Conservation (phyloP, 139 green algal genomes). For the Diplosphaera chodatii region DNA sequence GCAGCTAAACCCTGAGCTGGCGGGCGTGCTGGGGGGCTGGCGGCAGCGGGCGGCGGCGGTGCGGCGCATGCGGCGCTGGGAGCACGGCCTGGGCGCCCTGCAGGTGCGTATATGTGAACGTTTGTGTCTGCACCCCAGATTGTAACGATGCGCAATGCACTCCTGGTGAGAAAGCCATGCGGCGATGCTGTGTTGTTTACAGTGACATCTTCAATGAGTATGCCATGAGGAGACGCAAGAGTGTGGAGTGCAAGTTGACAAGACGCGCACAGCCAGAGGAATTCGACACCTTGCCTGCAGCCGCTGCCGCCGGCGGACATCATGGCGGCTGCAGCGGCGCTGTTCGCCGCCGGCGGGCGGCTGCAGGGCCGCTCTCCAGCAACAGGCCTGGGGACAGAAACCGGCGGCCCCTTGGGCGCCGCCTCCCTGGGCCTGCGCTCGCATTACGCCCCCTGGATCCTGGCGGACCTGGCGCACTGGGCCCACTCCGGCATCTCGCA, state of each 20-base stretch:
- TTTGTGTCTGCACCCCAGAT: not conserved
- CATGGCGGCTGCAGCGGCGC: not conserved
- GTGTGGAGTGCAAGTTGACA: too few species aligned
- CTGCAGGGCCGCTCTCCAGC: not conserved
- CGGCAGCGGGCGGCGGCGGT: not conserved
- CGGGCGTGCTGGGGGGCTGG: not conserved
- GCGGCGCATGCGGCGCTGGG: not conserved
- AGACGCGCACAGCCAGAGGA: too few species aligned
- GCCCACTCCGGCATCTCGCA: constrained; percentile 12
- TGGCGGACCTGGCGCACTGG: constrained; percentile 23
- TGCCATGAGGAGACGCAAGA: too few species aligned
- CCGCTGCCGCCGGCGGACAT: not conserved
- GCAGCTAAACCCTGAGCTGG: not conserved
- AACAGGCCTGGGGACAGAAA: not conserved
- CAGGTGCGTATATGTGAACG: not conserved
- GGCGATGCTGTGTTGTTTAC: too few species aligned
- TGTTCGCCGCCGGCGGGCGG: not conserved
- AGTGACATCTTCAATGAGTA: too few species aligned
- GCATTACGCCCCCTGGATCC: constrained; percentile 13
- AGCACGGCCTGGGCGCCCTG: not conserved
- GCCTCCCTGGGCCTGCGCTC: constrained; percentile 2
- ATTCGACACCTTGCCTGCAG: not conserved
- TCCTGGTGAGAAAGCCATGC: too few species aligned
- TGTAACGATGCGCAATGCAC: too few species aligned
- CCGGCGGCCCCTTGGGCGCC: not conserved